Conservation (phyloP, 2,329 filamentous ascomycete species). For the Metarhizium anisopliae region DNA sequence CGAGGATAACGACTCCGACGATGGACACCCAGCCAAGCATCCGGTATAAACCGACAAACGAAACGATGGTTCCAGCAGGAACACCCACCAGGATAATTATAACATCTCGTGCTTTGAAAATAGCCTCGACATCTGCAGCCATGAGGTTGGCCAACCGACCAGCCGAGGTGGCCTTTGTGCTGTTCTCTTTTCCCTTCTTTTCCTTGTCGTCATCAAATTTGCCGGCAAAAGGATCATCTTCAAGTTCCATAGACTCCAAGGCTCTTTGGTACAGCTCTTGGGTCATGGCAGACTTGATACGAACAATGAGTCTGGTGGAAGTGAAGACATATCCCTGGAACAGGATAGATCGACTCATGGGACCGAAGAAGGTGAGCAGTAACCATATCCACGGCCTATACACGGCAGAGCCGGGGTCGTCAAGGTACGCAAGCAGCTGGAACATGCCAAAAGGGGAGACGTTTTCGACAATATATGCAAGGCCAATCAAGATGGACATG, state of each 20-base stretch:
- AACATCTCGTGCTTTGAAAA: slow-evolving; percentile 42
- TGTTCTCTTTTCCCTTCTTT: slow-evolving; percentile 16
- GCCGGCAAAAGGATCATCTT: slow-evolving; percentile 39
- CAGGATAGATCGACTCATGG: slow-evolving; percentile 35
- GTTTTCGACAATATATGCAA: slow-evolving; percentile 35
- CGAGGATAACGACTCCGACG: slow-evolving; percentile 39
- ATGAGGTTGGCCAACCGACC: slow-evolving; percentile 47
- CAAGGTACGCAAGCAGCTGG: slow-evolving; percentile 41
- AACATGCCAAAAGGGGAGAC: slow-evolving; percentile 46
- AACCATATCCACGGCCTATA: slow-evolving; percentile 46
- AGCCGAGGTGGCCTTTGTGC: slow-evolving; percentile 32
- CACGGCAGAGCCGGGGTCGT: slow-evolving; percentile 31
- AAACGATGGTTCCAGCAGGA: slow-evolving; percentile 36
- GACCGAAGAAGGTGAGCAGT: slow-evolving; percentile 42
- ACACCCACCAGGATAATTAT: slow-evolving; percentile 36
- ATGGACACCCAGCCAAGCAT: slow-evolving; percentile 48
- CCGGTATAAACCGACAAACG: slow-evolving; percentile 42
- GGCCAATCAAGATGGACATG: slow-evolving; percentile 35
- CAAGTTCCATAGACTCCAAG: slow-evolving; percentile 45
- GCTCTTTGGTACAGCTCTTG: slow-evolving; percentile 50
- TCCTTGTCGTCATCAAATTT: slow-evolving; percentile 15
- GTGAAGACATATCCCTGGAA: slow-evolving; percentile 51
- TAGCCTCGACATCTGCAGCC: slow-evolving; percentile 48
- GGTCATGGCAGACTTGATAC: slow-evolving; percentile 46
- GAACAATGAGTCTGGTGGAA: slow-evolving; percentile 46